phyloP scores from a whole-genome alignment of 179 eudicot genomes.

The Nepenthes alata region DNA sequence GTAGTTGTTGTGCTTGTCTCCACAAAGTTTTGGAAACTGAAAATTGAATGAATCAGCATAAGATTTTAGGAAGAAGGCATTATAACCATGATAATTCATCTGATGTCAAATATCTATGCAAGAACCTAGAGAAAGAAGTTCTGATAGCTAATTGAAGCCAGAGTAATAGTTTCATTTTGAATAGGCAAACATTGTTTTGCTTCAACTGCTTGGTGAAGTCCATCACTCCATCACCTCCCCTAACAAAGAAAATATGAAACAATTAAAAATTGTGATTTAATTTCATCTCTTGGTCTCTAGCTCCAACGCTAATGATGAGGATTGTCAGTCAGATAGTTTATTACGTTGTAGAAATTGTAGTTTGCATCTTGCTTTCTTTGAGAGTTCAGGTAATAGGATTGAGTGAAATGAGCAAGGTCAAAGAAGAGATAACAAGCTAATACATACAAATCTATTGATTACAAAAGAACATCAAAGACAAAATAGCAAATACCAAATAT shows the following conservation, averaged over 20 bases:
- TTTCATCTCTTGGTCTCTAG: neutral
- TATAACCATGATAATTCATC: constrained; percentile 4
- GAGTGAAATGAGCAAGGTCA: too few species aligned
- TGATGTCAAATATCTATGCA: constrained; percentile 10
- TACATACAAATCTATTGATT: too few species aligned
- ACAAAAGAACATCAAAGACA: too few species aligned
- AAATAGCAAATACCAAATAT: too few species aligned
- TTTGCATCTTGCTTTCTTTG: too few species aligned
- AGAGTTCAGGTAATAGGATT: too few species aligned
- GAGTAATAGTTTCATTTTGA: constrained; percentile 91
- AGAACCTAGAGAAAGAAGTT: constrained; percentile 94
- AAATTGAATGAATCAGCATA: constrained; percentile 15
- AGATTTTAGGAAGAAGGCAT: constrained; percentile 10
- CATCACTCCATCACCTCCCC: constrained; percentile 99
- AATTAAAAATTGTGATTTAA: neutral
- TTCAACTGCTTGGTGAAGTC: constrained; percentile 99
- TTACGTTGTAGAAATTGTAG: neutral
- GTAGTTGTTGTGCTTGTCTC: constrained; percentile 99
- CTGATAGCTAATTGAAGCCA: constrained; percentile 97
- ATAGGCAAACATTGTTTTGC: constrained; percentile 95
- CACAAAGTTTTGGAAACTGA: constrained; percentile 96
- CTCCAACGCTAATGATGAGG: neutral
- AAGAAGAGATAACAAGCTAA: too few species aligned
- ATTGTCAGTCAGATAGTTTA: neutral
- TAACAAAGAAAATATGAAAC: constrained; percentile 9